phyloP scores from a whole-genome alignment of 2,329 filamentous ascomycete genomes.

The Calycina herbarum region DNA sequence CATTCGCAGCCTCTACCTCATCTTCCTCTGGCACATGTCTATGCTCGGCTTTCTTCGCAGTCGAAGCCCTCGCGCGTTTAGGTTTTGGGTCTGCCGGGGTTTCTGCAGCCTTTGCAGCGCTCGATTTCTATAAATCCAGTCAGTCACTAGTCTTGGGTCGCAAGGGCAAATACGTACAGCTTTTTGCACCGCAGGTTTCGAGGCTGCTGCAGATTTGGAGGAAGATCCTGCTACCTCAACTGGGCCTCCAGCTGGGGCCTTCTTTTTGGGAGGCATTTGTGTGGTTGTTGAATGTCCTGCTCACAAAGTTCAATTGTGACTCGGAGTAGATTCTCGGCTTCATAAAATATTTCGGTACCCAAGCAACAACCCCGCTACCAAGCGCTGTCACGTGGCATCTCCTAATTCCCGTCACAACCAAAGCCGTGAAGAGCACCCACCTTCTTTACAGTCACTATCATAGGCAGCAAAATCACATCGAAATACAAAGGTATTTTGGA shows the following conservation, averaged over 20 bases:
- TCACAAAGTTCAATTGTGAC: slow-evolving; percentile 1
- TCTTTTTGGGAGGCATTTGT: slow-evolving; percentile 33
- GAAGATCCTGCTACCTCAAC: slow-evolving; percentile 23
- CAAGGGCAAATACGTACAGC: slow-evolving; percentile 18
- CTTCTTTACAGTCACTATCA: background rate
- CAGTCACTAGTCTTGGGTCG: background rate
- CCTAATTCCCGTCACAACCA: no score
- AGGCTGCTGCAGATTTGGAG: background rate
- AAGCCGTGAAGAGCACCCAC: background rate
- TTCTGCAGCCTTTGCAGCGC: slow-evolving; percentile 4
- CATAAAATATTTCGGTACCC: slow-evolving; percentile 3
- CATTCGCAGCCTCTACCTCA: slow-evolving; percentile 27
- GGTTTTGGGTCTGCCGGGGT: slow-evolving; percentile 28
- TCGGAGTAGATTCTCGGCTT: background rate
- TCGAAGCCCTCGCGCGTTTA: slow-evolving; percentile 29
- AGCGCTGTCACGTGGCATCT: background rate
- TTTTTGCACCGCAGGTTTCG: slow-evolving; percentile 20
- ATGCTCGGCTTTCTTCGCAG: slow-evolving; percentile 23
- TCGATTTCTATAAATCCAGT: slow-evolving; percentile 9
- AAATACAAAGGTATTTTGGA: background rate
- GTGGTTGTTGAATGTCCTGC: slow-evolving; percentile 7
- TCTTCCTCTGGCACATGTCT: slow-evolving; percentile 26
- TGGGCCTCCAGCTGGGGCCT: slow-evolving; percentile 24
- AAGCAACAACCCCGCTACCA: background rate
- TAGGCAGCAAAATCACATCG: background rate